Conservation (phyloP, 2,329 filamentous ascomycete genomes). For the Eutypella sp. region DNA sequence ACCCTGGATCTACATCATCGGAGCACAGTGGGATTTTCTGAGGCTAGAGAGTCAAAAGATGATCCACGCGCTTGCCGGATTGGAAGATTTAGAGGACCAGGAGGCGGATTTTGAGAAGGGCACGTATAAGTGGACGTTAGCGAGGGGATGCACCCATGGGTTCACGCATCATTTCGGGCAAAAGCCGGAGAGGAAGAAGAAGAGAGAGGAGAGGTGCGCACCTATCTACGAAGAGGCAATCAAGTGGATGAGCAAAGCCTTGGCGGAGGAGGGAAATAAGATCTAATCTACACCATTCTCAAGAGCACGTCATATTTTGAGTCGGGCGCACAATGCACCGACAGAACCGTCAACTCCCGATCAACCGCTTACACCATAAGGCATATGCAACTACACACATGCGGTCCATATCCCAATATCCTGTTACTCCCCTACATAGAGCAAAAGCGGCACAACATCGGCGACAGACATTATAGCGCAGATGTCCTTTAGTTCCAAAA, state of each 20-base stretch:
- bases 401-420: no score
- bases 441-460: no score
- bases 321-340: no score
- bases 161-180: conserved; percentile 7
- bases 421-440: no score
- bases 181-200: conserved; percentile 2
- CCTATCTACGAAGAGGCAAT: conserved; percentile 4
- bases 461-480: no score
- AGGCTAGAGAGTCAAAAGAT: conserved; percentile 17
- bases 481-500: no score
- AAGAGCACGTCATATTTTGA: no score
- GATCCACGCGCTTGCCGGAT: conserved; percentile 5
- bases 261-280: not conserved
- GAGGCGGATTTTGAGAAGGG: not conserved
- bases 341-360: no score
- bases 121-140: conserved; percentile 4
- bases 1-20: conserved; percentile 30
- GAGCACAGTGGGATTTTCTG: conserved; percentile 33
- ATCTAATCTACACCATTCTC: no score
- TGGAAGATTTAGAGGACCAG: not conserved
- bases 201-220: conserved; percentile 2
- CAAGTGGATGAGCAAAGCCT: conserved; percentile 3
- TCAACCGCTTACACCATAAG: no score
- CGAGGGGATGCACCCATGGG: conserved; percentile 3
- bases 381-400: no score